These are phyloP conservation scores for Nymphaea thermarum DNA, from an alignment of 164 flowering plant genomes.

Conservation along the genomic window DNA sequence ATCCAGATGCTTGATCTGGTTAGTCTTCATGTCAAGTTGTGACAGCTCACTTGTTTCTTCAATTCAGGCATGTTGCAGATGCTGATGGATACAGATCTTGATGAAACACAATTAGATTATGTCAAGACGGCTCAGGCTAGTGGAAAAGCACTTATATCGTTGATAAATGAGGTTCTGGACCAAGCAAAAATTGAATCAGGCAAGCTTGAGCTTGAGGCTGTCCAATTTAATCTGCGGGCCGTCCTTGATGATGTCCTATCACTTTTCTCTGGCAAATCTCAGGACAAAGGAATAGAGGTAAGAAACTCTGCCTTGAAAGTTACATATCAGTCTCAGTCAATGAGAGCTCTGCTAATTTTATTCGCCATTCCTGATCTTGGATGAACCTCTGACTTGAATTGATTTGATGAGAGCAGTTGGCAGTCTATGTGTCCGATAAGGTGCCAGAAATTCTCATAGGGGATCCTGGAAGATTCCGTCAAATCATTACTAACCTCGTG, in stretches of 20 bases:
- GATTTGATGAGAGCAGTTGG: slow-evolving; percentile 43
- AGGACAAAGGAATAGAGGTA: slow-evolving; percentile 92
- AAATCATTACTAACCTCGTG: slow-evolving; percentile 87
- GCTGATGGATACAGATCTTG: slow-evolving; percentile 90
- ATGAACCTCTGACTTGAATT: neutral
- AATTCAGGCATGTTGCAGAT: slow-evolving; percentile 82
- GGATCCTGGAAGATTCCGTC: slow-evolving; percentile 93
- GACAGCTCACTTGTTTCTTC: neutral
- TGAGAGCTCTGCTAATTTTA: neutral
- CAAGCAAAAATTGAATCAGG: slow-evolving; percentile 97
- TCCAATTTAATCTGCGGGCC: slow-evolving; percentile 64
- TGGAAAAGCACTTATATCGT: slow-evolving; percentile 83
- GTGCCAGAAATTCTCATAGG: slow-evolving; percentile 80
- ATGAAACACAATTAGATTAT: slow-evolving; percentile 83
- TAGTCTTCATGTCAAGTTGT: neutral
- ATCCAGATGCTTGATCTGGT: too few relatives aligned
- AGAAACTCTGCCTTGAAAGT: neutral
- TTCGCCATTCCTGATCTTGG: neutral
- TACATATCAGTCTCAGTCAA: neutral
- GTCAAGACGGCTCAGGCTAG: slow-evolving; percentile 89
- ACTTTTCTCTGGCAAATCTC: slow-evolving; percentile 89
- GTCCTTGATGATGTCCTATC: slow-evolving; percentile 81
- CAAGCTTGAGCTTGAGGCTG: slow-evolving; percentile 88
- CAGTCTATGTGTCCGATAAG: slow-evolving; percentile 68
- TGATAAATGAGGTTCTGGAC: slow-evolving; percentile 87